A percentile compares a stretch with the other conserved stretches of the same genome.
Evolutionary conservation across 441 rosid species (phyloP).

Genomic region (Rhodomyrtus psidioides): DNA sequence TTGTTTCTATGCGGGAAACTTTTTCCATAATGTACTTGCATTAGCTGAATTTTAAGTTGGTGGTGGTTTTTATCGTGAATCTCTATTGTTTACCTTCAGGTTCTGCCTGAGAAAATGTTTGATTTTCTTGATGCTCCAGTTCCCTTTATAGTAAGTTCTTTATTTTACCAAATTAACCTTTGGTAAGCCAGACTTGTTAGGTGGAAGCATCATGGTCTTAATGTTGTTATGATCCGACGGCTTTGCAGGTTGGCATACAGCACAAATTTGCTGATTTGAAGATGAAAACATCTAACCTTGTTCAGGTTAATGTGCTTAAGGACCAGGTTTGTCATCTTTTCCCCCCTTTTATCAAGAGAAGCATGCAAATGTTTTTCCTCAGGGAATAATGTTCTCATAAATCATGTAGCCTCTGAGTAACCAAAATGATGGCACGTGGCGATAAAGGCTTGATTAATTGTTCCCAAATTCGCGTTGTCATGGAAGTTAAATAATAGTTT

Average conservation of each 20-base stretch:
- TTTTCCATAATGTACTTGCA: neutral
- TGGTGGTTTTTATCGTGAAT: neutral
- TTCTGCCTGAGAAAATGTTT: conserved; percentile 79
- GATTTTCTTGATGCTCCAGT: conserved; percentile 99
- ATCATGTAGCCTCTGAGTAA: neutral
- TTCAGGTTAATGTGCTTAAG: conserved; percentile 59
- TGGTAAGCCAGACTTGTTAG: neutral
- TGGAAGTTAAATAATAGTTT: neutral
- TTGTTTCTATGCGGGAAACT: neutral
- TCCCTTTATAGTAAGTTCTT: conserved; percentile 82
- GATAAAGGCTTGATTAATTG: neutral
- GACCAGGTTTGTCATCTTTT: conserved; percentile 56
- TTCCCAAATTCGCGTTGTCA: neutral
- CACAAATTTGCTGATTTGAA: conserved; percentile 68
- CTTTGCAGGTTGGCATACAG: conserved; percentile 71
- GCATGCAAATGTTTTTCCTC: neutral
- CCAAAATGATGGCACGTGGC: neutral
- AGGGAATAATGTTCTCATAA: neutral
- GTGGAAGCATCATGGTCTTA: neutral
- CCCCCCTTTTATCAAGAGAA: neutral
- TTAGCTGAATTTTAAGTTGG: neutral
- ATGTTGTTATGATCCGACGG: neutral
- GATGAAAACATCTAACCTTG: conserved; percentile 68
- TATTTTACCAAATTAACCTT: neutral
- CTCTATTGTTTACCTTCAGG: conserved; percentile 29